Evolutionary conservation across 257 asterid species (phyloP), one percentile per base, ranked within the genome.

Genomic region (Cruciata laevipes): DNA sequence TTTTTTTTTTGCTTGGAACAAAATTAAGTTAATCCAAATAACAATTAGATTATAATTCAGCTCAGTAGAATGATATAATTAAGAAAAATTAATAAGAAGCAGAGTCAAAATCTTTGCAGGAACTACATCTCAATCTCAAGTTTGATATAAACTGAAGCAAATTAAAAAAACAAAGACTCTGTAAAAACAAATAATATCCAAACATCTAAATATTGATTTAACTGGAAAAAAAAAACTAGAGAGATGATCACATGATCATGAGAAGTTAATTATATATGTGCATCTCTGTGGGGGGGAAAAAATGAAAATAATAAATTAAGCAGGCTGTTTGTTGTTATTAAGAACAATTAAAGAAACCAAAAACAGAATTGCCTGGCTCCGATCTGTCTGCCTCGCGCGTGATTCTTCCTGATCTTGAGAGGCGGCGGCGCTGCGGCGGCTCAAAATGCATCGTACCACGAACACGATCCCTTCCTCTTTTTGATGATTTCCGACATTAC

Each of bases 351-450:
- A 30, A 31, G 66, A 65, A 55, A 56, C 55, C n/a, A 64, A 57
- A 68, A 69, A 68, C 51, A 23, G 42, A 7, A 32, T 79, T 88
- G 94, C 96, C 96, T 88, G 96, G 94, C 94, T 83, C 94, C 91
- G 69, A 78, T 83, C 89, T 86, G 96, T 88, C 74, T 88, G 96
- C 96, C 96, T 79, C 78, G 57, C 69, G 55, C 17, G 18, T 42
- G 51, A 42, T 42, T 42, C 51, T 73, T 40, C 63, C 0, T 14
- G 35, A 27, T 42, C 76, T 65, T 32, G 74, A 55, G 56, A 16
- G 68, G 33, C 69, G 73, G 51, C 40, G 40, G 60, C 12, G 72
- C n/a, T n/a, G n/a, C n/a, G n/a, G 24, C 27, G 27, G 38, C 61
- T 62, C 53, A 21, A 73, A 61, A 76, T 61, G 66, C 81, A 61